Base-by-base conservation (phyloP, 352 stramenopile genomes). In the Peronospora tabacina region DNA sequence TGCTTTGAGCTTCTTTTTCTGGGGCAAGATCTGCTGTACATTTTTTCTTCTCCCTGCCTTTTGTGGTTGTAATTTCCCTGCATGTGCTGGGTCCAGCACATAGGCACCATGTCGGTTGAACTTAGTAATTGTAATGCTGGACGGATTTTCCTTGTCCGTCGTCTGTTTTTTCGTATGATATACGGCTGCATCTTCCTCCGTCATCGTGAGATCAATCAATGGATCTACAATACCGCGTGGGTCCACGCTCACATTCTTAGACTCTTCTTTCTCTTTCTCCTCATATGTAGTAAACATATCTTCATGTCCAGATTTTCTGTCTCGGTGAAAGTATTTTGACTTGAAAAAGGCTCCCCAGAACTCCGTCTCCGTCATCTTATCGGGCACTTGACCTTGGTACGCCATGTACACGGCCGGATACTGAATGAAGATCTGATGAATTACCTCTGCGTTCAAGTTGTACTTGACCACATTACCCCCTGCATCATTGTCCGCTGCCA, bases 371-470 rank as follows among this genome's bases (percentile, higher is more conserved):
- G 65, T 87, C 75, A 94, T 88, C 59, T 90, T 87, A 63, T 94
- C 82, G 1, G 82, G 82, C 42, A 94, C 82, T 58, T 90, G 82
- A 24, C 65, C 72, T 57, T 89, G 66, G 61, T 94, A 94, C 26
- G 82, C 82, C 34, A 87, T 65, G 55, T 94, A 82, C 49, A 94
- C 81, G 2, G 82, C 80, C 34, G 82, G 82, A 58, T 91, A 94
- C 61, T 94, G 82, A 44, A 90, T 85, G 30, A 94, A 94, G 49
- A 94, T 94, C 66, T 94, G 82, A 51, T 94, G 82, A 55, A 94
- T 91, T 38, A 91, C 82, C 20, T 94, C 80, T 1, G 81, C 80
- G 37, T 94, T 94, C 40, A 94, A 61, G 34, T 94, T 94, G 62
- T 94, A 94, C 63, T 94, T 94, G 63, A 94, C 75, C 20, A 87